Evolutionary conservation across 2,329 filamentous ascomycete species (phyloP), one percentile per base, ranked within the genome.

Genomic region (Hymenoscyphus scutula): DNA sequence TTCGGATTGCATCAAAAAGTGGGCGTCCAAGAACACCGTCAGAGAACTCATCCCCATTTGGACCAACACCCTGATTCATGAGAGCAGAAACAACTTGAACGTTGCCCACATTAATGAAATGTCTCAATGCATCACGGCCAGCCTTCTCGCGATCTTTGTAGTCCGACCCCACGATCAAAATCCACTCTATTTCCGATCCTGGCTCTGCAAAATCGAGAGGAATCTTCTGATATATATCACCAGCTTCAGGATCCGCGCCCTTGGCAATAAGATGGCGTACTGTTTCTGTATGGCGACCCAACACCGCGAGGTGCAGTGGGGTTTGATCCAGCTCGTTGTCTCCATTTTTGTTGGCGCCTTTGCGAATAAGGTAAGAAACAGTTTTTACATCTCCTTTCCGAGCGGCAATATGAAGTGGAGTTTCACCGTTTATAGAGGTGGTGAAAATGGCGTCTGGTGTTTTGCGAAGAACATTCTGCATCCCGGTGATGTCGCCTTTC

Each of bases 331-430:
- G 15, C 13, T 11, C 17, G 17, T 59, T 41, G 25, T 57, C 51
- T n/a, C 29, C 51, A 25, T 53, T 59, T 41, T 55, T 55, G 15
- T 59, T 60, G 4, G 61, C 57, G 1, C 57, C 61, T 60, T 57
- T 60, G 8, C 53, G 37, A 11, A 62, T 34, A 37, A 37, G 34
- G 34, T 37, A 37, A 37, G 34, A 37, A 17, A 17, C 3, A 17
- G 34, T 13, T 37, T 37, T 37, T 13, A 37, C 17, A 37, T 37
- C 34, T 37, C 34, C 34, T 37, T 37, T 37, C 13, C 34, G 11
- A 15, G 34, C 11, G 34, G 34, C 34, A 13, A 37, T 17, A 37
- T 37, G 34, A 13, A 37, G 34, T 37, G 34, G 34, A 5, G 13
- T 37, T 37, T 37, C 34, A 13, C 34, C 34, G 13, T 5, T 37